Evolutionary conservation across 306 rosid genomes (phyloP), one percentile per base, ranked within the genome.

Genomic region (Cucurbita moschata): DNA sequence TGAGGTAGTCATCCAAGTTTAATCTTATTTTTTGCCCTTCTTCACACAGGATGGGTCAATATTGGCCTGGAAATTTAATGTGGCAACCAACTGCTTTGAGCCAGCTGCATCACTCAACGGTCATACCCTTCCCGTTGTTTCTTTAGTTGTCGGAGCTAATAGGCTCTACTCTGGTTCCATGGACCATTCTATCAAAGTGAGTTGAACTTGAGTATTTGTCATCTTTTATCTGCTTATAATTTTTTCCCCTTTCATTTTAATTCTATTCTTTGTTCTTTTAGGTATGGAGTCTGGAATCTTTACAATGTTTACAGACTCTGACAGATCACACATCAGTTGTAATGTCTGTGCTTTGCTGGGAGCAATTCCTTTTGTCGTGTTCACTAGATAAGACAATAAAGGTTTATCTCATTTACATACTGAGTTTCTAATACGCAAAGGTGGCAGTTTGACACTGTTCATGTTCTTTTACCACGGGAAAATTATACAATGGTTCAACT

Each of bases 301-400:
- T 90, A 83, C 96, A 94, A 77, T 94, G 98, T 81, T 21, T 94
- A 75, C 98, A 94, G 83, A 94, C 95, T 30, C 82, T 94, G 65
- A 83, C 90, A 30, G 97, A 84, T 76, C 98, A 94, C 76, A 88
- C 86, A 16, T 78, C 95, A 35, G 98, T 94, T 77, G 98, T 94
- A 75, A 94, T 91, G 98, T 94, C 98, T 77, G 83, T 94, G 81
- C 97, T 94, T 78, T 90, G 95, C 82, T 94, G 98, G 98, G 97
- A 94, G 35, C 97, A 94, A 83, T 94, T 90, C 74, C 95, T 94
- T 57, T 77, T 94, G 78, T 89, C 98, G 46, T 86, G 91, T 74
- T 94, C 98, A 7, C 83, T 94, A 68, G 98, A 94, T 88, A 76
- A 88, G 73, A 88, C 93, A 73, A 85, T 94, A 71, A 94, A 91